phyloP scores from a whole-genome alignment of 2,329 filamentous ascomycete genomes.

The Penicillium psychrosexuale region DNA sequence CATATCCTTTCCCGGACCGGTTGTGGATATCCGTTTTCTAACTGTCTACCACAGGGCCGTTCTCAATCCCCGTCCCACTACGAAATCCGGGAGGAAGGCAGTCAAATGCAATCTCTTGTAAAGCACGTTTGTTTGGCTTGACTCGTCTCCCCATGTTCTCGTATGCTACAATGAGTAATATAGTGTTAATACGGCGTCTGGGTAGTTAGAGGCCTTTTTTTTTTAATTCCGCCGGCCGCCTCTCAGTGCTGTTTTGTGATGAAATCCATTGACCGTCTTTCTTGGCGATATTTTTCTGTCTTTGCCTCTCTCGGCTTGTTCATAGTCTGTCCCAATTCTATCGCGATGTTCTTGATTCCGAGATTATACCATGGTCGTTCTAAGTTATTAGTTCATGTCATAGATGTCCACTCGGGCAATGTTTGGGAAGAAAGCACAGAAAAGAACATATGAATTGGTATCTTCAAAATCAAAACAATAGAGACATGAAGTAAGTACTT shows the following conservation, averaged over 20 bases:
- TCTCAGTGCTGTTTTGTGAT: conserved; percentile 21
- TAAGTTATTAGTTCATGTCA: neutral
- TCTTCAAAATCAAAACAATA: conserved; percentile 12
- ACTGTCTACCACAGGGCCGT: conserved; percentile 39
- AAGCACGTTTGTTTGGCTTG: conserved; percentile 19
- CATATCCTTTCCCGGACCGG: neutral
- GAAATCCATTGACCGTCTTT: conserved; percentile 27
- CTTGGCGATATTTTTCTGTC: conserved; percentile 12
- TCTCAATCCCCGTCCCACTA: conserved; percentile 47
- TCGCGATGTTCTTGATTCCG: conserved; percentile 7
- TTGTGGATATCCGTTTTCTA: neutral
- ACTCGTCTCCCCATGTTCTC: conserved; percentile 19
- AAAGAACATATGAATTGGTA: conserved; percentile 12
- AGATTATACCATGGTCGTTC: neutral
- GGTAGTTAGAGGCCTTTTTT: conserved; percentile 26
- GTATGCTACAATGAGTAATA: conserved; percentile 37
- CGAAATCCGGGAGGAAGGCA: conserved; percentile 42
- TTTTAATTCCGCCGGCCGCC: conserved; percentile 16
- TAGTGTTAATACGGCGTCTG: conserved; percentile 41
- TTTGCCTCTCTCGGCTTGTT: conserved; percentile 7
- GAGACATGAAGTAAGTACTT: conserved; percentile 13
- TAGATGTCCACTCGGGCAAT: neutral
- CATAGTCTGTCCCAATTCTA: neutral
- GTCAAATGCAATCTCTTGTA: conserved; percentile 47
- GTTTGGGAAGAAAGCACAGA: neutral